Conservation (phyloP, 441 rosid genomes). For the Codiaeum variegatum region DNA sequence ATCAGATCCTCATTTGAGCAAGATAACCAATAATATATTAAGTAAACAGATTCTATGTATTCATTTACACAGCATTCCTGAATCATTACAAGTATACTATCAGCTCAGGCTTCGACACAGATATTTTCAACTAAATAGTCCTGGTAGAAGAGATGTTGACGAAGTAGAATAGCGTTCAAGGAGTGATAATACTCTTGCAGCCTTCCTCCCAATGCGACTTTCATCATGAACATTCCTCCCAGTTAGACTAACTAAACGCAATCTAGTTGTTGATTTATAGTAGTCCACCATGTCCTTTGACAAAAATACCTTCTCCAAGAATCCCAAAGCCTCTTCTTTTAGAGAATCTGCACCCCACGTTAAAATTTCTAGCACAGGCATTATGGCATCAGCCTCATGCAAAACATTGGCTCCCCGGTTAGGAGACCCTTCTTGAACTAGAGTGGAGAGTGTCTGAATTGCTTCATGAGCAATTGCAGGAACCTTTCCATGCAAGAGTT, state of each 20-base stretch:
- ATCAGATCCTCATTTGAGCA: neutral
- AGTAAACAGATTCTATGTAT: neutral
- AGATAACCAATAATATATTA: neutral
- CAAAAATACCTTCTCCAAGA: slow-evolving; percentile 48
- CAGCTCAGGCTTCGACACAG: neutral
- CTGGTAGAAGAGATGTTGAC: slow-evolving; percentile 47
- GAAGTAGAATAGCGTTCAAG: slow-evolving; percentile 55
- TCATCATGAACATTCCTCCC: slow-evolving; percentile 38
- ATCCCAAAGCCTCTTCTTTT: slow-evolving; percentile 45
- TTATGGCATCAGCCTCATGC: slow-evolving; percentile 49
- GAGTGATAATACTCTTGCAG: slow-evolving; percentile 38
- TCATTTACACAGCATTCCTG: neutral
- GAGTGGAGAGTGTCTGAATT: slow-evolving; percentile 50
- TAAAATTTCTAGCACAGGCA: slow-evolving; percentile 38
- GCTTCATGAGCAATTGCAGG: slow-evolving; percentile 51
- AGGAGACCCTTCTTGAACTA: slow-evolving; percentile 37
- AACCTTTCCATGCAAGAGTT: slow-evolving; percentile 33
- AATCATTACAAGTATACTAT: neutral
- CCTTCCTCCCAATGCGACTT: slow-evolving; percentile 38
- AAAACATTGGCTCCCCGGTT: slow-evolving; percentile 40
- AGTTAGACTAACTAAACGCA: slow-evolving; percentile 36
- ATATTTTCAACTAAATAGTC: slow-evolving; percentile 30
- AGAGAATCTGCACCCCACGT: slow-evolving; percentile 52
- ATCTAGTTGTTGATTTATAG: slow-evolving; percentile 43
- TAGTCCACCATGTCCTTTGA: slow-evolving; percentile 49